Conservation (phyloP, 257 asterid species). For the Fraxinus anomala region DNA sequence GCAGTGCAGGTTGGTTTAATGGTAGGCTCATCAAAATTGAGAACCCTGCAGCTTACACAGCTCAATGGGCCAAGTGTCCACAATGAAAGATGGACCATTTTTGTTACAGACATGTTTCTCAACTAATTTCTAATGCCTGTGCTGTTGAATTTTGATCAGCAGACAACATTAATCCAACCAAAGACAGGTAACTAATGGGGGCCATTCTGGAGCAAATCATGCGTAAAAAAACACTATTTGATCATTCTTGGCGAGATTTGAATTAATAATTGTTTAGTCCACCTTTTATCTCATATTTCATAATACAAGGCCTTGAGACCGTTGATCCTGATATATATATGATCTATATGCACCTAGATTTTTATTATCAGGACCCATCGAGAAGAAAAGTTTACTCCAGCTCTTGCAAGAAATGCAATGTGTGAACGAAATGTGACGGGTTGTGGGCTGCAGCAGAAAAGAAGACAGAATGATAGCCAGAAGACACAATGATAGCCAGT, state of each 20-base stretch:
- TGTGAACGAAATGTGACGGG: constrained; percentile 21
- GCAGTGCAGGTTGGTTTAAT: background rate
- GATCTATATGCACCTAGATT: background rate
- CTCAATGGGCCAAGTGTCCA: background rate
- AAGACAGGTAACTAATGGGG: constrained; percentile 23
- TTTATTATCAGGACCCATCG: background rate
- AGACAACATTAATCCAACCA: constrained; percentile 30
- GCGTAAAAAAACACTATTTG: background rate
- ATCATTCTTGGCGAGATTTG: background rate
- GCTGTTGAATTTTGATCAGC: constrained; percentile 31
- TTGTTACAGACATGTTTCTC: constrained; percentile 22
- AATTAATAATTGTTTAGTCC: background rate
- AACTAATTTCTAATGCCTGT: constrained; percentile 23
- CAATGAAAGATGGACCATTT: constrained; percentile 33
- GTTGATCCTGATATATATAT: background rate
- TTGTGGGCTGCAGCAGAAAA: constrained; percentile 14
- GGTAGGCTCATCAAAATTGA: constrained; percentile 4
- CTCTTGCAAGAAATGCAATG: constrained; percentile 48
- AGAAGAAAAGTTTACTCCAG: background rate
- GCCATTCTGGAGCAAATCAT: background rate
- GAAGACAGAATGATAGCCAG: constrained; percentile 35
- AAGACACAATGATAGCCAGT: constrained; percentile 34
- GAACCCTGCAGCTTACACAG: background rate
- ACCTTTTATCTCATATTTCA: background rate
- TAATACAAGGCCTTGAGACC: background rate